phyloP scores from a whole-genome alignment of 148 eudicot species.

The Oxyria digyna region DNA sequence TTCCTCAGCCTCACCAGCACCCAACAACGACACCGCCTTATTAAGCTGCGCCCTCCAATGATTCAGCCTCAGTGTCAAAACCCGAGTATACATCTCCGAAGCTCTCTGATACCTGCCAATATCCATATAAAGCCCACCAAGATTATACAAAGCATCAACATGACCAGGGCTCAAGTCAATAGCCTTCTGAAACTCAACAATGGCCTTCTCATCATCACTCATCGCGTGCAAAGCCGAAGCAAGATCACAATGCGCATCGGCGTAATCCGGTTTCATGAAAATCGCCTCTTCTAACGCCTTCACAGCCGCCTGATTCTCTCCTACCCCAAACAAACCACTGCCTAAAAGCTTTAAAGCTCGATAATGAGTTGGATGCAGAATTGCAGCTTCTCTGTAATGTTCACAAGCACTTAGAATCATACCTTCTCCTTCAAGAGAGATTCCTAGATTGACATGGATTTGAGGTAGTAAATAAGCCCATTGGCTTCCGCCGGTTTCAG shows the following conservation, averaged over 20 bases:
- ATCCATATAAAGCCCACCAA: slow-evolving; percentile 97
- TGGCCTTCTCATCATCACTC: slow-evolving; percentile 80
- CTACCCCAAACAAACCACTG: slow-evolving; percentile 90
- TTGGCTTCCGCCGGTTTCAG: slow-evolving; percentile 81
- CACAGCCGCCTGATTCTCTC: slow-evolving; percentile 46
- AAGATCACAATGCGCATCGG: slow-evolving; percentile 61
- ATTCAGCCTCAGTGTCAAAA: slow-evolving; percentile 76
- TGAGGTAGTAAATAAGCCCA: slow-evolving; percentile 92
- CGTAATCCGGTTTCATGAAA: slow-evolving; percentile 78
- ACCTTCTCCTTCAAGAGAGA: slow-evolving; percentile 86
- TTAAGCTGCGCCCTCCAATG: slow-evolving; percentile 97
- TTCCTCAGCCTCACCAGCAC: slow-evolving; percentile 92
- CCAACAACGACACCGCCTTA: slow-evolving; percentile 85
- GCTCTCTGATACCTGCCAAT: slow-evolving; percentile 98
- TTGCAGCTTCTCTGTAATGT: slow-evolving; percentile 96
- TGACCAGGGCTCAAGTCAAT: slow-evolving; percentile 93
- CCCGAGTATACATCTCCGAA: slow-evolving; percentile 96
- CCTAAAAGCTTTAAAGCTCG: slow-evolving; percentile 95
- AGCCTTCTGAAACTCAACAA: slow-evolving; percentile 95
- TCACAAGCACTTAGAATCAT: slow-evolving; percentile 97
- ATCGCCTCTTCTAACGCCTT: slow-evolving; percentile 91
- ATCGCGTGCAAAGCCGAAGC: slow-evolving; percentile 14
- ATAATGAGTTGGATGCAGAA: slow-evolving; percentile 85
- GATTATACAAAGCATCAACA: slow-evolving; percentile 87
- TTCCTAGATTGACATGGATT: slow-evolving; percentile 93